Evolutionary conservation across 2,329 filamentous ascomycete species (phyloP).

Genomic region (Sporothrix pseudoabietina): DNA sequence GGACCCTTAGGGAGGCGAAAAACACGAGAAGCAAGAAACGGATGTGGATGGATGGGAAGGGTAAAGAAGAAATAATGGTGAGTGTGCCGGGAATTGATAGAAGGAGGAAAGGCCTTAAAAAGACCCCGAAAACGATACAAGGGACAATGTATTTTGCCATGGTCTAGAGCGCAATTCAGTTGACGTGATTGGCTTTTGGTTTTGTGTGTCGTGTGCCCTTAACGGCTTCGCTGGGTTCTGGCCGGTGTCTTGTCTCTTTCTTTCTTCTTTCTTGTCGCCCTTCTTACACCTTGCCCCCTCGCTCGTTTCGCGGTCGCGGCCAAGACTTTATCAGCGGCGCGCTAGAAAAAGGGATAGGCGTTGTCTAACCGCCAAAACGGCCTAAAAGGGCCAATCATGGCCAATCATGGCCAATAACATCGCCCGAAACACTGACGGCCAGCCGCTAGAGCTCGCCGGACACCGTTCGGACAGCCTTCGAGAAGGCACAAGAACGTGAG

Average conservation of each 20-base stretch:
- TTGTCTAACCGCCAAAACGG: neutral
- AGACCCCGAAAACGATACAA: neutral
- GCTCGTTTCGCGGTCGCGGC: neutral
- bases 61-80: neutral
- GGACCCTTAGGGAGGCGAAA: neutral
- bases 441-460: neutral
- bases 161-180: neutral
- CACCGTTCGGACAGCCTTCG: neutral
- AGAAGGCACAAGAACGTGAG: neutral
- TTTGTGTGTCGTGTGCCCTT: conserved; percentile 4
- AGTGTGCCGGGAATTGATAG: neutral
- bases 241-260: neutral
- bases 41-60: neutral
- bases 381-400: neutral
- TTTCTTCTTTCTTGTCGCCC: neutral
- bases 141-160: neutral
- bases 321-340: neutral
- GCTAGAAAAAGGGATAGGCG: neutral
- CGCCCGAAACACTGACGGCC: neutral
- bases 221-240: neutral
- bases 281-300: neutral
- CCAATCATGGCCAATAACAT: neutral
- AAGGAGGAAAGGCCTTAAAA: neutral
- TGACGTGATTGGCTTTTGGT: neutral
- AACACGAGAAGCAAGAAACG: neutral